These are phyloP conservation scores for Solanum piurae DNA, from an alignment of 257 asterid genomes.

Conservation along the genomic window DNA sequence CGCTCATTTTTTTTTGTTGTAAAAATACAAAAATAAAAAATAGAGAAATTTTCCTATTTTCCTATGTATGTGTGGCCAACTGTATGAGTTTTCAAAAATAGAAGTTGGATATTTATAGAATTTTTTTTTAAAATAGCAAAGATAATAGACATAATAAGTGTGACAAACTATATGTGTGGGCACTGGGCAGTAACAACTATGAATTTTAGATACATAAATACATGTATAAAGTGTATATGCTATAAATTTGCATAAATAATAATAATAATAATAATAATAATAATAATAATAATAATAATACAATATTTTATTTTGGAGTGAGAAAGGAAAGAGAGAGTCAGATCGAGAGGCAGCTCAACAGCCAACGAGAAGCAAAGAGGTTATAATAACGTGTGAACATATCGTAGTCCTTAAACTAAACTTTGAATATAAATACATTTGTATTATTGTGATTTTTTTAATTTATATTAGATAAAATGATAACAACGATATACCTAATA, in stretches of 20 bases:
- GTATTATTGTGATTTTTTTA: not conserved
- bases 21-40: too few species aligned
- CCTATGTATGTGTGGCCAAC: too few species aligned
- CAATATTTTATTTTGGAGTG: not conserved
- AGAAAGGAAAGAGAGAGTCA: slow-evolving; percentile 10
- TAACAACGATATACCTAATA: not conserved
- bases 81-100: too few species aligned
- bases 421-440: slow-evolving; percentile 14
- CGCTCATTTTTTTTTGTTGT: not conserved
- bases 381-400: slow-evolving; percentile 8
- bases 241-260: too few species aligned
- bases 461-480: not conserved
- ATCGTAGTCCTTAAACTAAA: slow-evolving; percentile 22
- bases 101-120: too few species aligned
- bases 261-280: too few species aligned
- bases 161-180: too few species aligned
- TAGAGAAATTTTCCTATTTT: not conserved
- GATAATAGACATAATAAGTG: too few species aligned
- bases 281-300: not conserved
- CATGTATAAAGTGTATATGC: too few species aligned
- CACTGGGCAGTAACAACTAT: too few species aligned
- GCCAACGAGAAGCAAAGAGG: slow-evolving; percentile 3
- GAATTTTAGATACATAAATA: too few species aligned
- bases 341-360: slow-evolving; percentile 51
- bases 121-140: too few species aligned